phyloP scores from a whole-genome alignment of 495 filamentous ascomycete genomes.

The Chaetomium tenue region DNA sequence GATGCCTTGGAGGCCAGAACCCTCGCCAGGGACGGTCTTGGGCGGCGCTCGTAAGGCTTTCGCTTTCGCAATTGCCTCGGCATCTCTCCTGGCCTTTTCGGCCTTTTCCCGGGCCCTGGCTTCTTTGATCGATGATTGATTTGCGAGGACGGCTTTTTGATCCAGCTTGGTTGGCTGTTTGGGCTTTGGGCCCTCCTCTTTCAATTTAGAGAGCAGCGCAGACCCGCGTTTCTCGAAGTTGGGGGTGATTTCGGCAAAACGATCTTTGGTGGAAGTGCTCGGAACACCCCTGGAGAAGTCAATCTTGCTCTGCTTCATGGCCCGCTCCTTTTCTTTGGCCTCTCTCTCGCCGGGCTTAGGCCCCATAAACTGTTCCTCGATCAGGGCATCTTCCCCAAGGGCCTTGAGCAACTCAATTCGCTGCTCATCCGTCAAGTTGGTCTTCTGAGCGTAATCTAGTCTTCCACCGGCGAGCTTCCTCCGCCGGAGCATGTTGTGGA shows the following conservation, averaged over 20 bases:
- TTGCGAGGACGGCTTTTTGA: conserved; percentile 39
- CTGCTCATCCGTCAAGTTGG: conserved; percentile 71
- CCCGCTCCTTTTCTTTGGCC: conserved; percentile 37
- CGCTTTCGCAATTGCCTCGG: conserved; percentile 62
- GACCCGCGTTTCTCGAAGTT: conserved; percentile 42
- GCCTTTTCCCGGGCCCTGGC: conserved; percentile 69
- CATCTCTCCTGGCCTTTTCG: conserved; percentile 68
- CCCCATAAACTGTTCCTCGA: conserved; percentile 47
- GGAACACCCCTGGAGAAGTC: conserved; percentile 49
- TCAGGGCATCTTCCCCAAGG: conserved; percentile 67
- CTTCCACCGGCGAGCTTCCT: conserved; percentile 30
- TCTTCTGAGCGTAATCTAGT: conserved; percentile 57
- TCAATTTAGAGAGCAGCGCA: conserved; percentile 23
- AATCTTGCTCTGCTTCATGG: conserved; percentile 64
- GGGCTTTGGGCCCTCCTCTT: conserved; percentile 16
- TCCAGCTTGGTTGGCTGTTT: conserved; percentile 37
- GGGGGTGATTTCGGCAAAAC: conserved; percentile 36
- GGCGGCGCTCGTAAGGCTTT: conserved; percentile 58
- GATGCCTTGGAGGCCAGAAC: conserved; percentile 72
- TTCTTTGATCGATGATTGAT: conserved; percentile 57
- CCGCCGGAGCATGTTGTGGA: conserved; percentile 51
- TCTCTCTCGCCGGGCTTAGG: conserved; percentile 55
- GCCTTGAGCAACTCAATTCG: conserved; percentile 79
- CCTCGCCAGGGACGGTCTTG: conserved; percentile 64
- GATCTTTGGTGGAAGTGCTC: conserved; percentile 45